Base-by-base conservation (phyloP, 1,139 yeast genomes). In the Chernovozyma aurita region DNA sequence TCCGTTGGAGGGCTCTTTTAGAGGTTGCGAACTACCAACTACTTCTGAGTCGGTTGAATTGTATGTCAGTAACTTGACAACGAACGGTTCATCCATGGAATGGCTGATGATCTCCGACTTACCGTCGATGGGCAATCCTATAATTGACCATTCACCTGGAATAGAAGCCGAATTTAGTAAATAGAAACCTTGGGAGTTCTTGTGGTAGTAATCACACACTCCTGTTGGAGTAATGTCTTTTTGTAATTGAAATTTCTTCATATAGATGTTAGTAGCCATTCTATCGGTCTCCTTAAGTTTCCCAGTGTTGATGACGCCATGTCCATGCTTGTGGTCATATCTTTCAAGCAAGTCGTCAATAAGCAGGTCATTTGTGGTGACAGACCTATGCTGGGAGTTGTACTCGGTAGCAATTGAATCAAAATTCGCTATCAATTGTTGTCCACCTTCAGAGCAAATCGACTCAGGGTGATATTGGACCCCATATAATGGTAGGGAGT, bases 381-480 rank as follows among this genome's bases (percentile, higher is more conserved):
- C 18, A 13, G 32, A 6, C 4, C 12, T 7, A 14, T 16, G 18
- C 14, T 12, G n/a, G 12, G n/a, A 30, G 44, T 76, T 76, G 50
- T 59, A 68, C 1, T 48, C 43, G 1, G 39, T 34, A 0, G 94
- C 86, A 24, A 78, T 44, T 0, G 41, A 25, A 63, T 86, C 73
- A 54, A 92, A 92, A 51, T 84, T 85, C 17, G 48, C 45, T 3
- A 90, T 55, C 38, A 92, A 58, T 6, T 59, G 53, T 3, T 56
- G 67, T 1, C 98, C 98, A 34, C 62, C 53, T 11, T 68, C 63
- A 0, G 97, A 88, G 50, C 96, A 87, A 29, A 92, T 77, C 0
- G 97, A 87, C 52, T 94, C 99, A 0, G 98, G 98, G 52, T 94
- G 99, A 51, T 90, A 94, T 50, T 94, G 99, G 2, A 94, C 97